These are phyloP conservation scores for Suillus variegatus DNA, from an alignment of 768 basidiomycete genomes.

Conservation along the genomic window DNA sequence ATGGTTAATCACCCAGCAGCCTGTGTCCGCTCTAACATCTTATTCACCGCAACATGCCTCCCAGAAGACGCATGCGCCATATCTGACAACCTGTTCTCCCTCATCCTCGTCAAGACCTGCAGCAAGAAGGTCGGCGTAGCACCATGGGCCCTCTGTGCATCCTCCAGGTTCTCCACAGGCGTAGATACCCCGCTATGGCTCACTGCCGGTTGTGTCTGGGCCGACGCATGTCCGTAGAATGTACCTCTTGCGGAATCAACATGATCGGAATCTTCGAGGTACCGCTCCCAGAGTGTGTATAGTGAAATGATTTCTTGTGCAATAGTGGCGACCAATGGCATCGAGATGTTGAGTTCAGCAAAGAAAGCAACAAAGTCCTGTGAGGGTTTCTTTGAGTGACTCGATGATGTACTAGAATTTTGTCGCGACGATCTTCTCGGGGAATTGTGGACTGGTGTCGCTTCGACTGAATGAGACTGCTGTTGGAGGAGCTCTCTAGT, in stretches of 20 bases:
- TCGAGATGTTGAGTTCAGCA: conserved; percentile 81
- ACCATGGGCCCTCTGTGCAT: conserved; percentile 17
- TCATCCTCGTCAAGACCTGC: conserved; percentile 61
- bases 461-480: conserved; percentile 31
- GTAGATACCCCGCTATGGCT: conserved; percentile 30
- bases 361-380: conserved; percentile 83
- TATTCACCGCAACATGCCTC: conserved; percentile 61
- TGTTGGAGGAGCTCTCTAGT: conserved; percentile 48
- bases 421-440: conserved; percentile 60
- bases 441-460: conserved; percentile 33
- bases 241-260: conserved; percentile 26
- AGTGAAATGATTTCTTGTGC: conserved; percentile 89
- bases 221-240: conserved; percentile 16
- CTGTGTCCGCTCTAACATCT: conserved; percentile 72
- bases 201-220: conserved; percentile 17
- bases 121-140: conserved; percentile 65
- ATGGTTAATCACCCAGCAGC: conserved; percentile 27
- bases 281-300: conserved; percentile 87
- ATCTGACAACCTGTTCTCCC: conserved; percentile 63
- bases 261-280: conserved; percentile 61
- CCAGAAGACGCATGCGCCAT: conserved; percentile 50
- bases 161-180: conserved; percentile 26
- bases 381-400: conserved; percentile 34
- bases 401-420: conserved; percentile 32
- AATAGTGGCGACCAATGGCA: conserved; percentile 79